Conservation (phyloP, 768 basidiomycete species). For the Boletus insuetus region DNA sequence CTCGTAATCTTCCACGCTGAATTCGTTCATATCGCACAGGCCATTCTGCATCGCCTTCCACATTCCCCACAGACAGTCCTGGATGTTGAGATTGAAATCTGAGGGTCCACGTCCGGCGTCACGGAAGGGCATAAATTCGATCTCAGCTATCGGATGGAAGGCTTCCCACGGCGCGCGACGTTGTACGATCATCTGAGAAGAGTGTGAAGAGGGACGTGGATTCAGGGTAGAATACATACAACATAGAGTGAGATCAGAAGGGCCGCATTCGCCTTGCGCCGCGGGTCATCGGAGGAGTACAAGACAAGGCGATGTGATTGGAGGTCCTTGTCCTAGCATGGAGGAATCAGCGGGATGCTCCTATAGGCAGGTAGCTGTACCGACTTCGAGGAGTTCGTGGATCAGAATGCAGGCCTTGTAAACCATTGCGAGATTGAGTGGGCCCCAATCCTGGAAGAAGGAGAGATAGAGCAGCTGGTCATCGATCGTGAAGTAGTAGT, state of each 20-base stretch:
- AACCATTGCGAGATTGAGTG: conserved; percentile 88
- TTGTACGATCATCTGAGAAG: conserved; percentile 83
- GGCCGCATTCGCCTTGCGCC: conserved; percentile 90
- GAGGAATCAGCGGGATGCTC: conserved; percentile 21
- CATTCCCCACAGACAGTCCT: conserved; percentile 86
- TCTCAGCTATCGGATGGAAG: conserved; percentile 87
- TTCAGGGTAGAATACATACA: conserved; percentile 46
- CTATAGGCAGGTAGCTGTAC: conserved; percentile 19
- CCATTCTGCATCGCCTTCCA: conserved; percentile 92
- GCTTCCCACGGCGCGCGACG: conserved; percentile 90
- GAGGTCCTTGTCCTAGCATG: conserved; percentile 67
- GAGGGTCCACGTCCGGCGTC: conserved; percentile 92
- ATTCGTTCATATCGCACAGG: conserved; percentile 91
- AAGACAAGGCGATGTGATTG: conserved; percentile 74
- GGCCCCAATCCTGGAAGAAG: conserved; percentile 95
- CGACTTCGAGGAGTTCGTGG: conserved; percentile 82
- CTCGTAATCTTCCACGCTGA: conserved; percentile 90
- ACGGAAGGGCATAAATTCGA: conserved; percentile 93
- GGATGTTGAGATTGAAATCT: conserved; percentile 91
- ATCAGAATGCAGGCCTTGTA: conserved; percentile 91
- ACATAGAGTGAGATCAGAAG: conserved; percentile 92
- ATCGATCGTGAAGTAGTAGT: conserved; percentile 92
- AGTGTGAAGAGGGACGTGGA: conserved; percentile 17
- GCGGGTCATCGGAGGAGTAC: conserved; percentile 84
- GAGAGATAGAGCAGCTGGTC: conserved; percentile 89